Evolutionary conservation across 1,139 yeast genomes (phyloP).

Genomic region (Petasospora fabianii): DNA sequence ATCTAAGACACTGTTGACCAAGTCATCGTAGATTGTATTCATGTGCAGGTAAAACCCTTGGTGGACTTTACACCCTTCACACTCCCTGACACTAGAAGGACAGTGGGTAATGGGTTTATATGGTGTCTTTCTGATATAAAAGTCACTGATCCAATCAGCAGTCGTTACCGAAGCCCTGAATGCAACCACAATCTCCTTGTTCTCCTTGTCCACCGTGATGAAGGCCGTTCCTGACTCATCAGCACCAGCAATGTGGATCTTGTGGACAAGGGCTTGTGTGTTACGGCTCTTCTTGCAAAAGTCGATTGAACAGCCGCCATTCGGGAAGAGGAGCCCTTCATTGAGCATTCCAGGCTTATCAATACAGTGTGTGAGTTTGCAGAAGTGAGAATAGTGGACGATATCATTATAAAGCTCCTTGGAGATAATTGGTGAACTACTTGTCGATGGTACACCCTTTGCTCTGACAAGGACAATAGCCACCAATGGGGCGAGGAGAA

Average conservation of each 20-base stretch:
- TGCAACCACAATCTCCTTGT: conserved; percentile 39
- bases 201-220: conserved; percentile 40
- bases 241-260: conserved; percentile 19
- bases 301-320: conserved; percentile 21
- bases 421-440: too few species aligned
- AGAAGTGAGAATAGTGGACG: conserved; percentile 19
- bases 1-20: conserved; percentile 14
- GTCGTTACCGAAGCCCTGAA: conserved; percentile 59
- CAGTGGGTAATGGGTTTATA: conserved; percentile 4
- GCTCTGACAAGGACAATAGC: too few species aligned
- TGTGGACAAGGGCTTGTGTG: conserved; percentile 11
- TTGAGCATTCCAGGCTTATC: conserved; percentile 11
- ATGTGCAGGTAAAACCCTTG: conserved; percentile 48
- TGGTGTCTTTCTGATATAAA: conserved; percentile 26
- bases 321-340: conserved; percentile 9
- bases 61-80: conserved; percentile 55
- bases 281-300: conserved; percentile 16
- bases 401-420: conserved; percentile 7
- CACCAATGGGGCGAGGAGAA: too few species aligned
- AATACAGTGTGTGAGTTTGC: conserved; percentile 23
- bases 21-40: conserved; percentile 30
- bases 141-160: conserved; percentile 57
- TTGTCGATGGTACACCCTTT: too few species aligned
- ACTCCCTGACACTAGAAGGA: conserved; percentile 20
- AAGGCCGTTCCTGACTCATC: conserved; percentile 49